Evolutionary conservation across 2,329 filamentous ascomycete species (phyloP), one percentile per base, ranked within the genome.

Genomic region (Teratosphaeria pseudoeucalypti): DNA sequence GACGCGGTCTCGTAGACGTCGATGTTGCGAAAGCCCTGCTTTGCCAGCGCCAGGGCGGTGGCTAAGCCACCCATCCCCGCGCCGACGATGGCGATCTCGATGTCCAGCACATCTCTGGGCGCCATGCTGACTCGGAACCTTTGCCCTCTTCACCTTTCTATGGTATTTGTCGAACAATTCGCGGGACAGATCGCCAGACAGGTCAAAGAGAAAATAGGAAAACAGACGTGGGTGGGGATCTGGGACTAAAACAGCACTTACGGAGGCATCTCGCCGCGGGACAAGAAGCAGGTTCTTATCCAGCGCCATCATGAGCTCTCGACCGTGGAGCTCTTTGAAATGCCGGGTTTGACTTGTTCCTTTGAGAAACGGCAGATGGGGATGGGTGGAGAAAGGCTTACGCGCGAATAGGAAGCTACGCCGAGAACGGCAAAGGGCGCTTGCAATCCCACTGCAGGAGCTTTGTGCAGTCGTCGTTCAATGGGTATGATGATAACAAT

Each of bases 21-120:
- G 67, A 92, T 86, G 60, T 87, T 77, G 64, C 79, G 82, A 74
- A 92, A 92, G 7, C 89, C 89, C 66, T 85, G 84, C 74, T 87
- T 87, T 49, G 89, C 88, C 39, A 92, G 81, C 12, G 88, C 83
- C 39, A 92, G 80, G 6, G 88, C 88, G 57, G 79, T 81, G 60
- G 86, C 84, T 32, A 92, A 78, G 32, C 89, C 89, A 57, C 88
- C 89, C 88, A 94, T 92, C 64, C 89, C 72, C 54, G 70, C 69
- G 56, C 72, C 72, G 54, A 71, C 63, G 55, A 74, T 70, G 64
- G 62, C 65, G 26, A 74, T 70, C 54, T 71, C 66, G 55, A 73
- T 60, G 58, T 70, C 68, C 43, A 71, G 64, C 19, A 72, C 67
- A 57, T 70, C 66, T 43, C 67, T 65, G 10, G 64, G 56, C 43